Evolutionary conservation across 2,329 filamentous ascomycete genomes (phyloP).

Genomic region (Pseudogymnoascus sp.): DNA sequence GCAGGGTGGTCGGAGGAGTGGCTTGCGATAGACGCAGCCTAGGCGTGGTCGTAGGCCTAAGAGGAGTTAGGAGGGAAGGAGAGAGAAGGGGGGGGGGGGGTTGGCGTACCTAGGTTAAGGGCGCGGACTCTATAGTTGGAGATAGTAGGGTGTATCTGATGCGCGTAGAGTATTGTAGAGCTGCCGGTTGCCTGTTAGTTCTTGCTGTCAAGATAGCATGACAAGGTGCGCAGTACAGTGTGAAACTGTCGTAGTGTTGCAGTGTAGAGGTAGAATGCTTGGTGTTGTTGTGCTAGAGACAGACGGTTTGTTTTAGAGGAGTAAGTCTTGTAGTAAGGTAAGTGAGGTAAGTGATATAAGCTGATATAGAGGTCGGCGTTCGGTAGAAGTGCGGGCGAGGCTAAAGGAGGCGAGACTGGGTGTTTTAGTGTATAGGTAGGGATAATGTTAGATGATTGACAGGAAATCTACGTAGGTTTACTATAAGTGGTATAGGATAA

Average conservation of each 20-base stretch:
- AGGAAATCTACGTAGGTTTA: background rate
- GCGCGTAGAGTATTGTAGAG: slow-evolving; percentile 4
- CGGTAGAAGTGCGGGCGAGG: no score
- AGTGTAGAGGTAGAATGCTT: background rate
- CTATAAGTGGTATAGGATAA: background rate
- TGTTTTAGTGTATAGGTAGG: background rate
- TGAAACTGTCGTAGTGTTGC: background rate
- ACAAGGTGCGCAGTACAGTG: background rate
- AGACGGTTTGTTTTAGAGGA: background rate
- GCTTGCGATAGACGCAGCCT: slow-evolving; percentile 69
- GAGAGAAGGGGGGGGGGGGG: background rate
- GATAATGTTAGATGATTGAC: background rate
- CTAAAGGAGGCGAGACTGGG: background rate
- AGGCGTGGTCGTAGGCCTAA: slow-evolving; percentile 81
- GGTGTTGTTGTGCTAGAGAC: background rate
- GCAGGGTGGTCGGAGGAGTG: slow-evolving; percentile 63
- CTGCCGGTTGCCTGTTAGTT: background rate
- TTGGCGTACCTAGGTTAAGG: slow-evolving; percentile 52
- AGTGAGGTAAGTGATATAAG: background rate
- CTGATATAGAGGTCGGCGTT: background rate
- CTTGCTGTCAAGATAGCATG: background rate
- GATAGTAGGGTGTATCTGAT: slow-evolving; percentile 5
- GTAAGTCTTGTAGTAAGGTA: background rate
- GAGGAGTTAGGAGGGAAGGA: slow-evolving; percentile 18
- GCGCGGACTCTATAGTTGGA: slow-evolving; percentile 57